Conservation (phyloP, 164 flowering plant genomes). For the Stephania japonica region DNA sequence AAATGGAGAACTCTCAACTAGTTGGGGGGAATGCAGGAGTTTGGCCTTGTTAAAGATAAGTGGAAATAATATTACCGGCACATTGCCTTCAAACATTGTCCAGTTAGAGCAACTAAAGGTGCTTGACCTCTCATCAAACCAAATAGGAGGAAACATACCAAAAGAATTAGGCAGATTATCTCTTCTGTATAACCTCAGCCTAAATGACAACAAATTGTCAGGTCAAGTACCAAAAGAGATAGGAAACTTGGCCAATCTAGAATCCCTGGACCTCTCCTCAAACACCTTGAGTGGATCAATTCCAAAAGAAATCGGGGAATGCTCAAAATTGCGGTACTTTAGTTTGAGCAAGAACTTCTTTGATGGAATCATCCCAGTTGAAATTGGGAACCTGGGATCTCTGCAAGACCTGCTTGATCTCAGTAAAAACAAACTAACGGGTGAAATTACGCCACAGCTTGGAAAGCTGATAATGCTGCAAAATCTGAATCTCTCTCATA, state of each 20-base stretch:
- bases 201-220: background rate
- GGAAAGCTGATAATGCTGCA: background rate
- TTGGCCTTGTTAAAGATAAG: background rate
- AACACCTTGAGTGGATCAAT: background rate
- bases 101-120: background rate
- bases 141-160: background rate
- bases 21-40: background rate
- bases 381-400: background rate
- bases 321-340: background rate
- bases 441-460: conserved; percentile 1
- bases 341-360: background rate
- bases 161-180: background rate
- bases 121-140: conserved; percentile 1
- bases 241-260: background rate
- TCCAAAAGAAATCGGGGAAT: background rate
- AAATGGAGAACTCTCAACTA: background rate
- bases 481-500: conserved; percentile 3
- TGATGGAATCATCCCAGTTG: background rate
- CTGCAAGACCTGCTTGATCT: conserved; percentile 2
- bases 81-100: background rate
- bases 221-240: background rate
- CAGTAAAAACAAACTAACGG: background rate
- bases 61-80: background rate
- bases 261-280: background rate
- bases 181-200: background rate